Conservation (phyloP, 2,329 filamentous ascomycete species). For the Ascochyta pisi region DNA sequence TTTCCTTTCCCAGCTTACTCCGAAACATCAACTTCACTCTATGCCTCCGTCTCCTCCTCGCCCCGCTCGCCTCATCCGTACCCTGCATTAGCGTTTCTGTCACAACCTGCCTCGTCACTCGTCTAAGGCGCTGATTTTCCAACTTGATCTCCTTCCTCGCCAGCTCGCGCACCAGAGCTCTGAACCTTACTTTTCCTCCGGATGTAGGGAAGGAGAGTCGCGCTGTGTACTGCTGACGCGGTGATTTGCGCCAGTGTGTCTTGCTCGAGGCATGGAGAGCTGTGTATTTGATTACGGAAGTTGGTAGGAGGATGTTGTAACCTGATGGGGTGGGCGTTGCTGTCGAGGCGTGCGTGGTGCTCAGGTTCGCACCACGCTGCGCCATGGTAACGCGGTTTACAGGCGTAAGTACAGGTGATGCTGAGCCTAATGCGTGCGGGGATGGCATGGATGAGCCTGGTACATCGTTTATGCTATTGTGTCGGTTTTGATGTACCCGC, state of each 20-base stretch:
- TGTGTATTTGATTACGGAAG: not conserved
- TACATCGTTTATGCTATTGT: not conserved
- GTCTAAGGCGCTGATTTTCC: not conserved
- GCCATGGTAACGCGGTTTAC: not conserved
- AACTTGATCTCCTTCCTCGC: conserved; percentile 6
- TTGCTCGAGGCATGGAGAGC: not conserved
- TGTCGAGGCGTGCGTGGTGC: not conserved
- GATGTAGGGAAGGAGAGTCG: conserved; percentile 1
- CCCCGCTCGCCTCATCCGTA: not conserved
- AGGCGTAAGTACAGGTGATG: not conserved
- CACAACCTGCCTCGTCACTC: not conserved
- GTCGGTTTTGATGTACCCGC: not conserved
- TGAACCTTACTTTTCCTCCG: conserved; percentile 8
- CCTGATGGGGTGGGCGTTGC: not conserved
- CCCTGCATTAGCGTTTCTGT: not conserved
- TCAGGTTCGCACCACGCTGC: not conserved
- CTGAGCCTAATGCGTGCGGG: no score
- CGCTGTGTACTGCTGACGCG: not conserved
- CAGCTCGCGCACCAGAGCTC: not conserved
- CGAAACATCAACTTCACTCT: conserved; percentile 11
- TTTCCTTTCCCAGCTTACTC: conserved; percentile 4
- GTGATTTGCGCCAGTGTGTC: not conserved
- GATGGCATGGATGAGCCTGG: not conserved
- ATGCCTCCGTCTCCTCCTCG: not conserved
- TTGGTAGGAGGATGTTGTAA: not conserved